Percentiles rank a stretch among this genome's conserved stretches.
Conservation (phyloP, 2,329 filamentous ascomycete species). For the Aspergillus fumigatus region DNA sequence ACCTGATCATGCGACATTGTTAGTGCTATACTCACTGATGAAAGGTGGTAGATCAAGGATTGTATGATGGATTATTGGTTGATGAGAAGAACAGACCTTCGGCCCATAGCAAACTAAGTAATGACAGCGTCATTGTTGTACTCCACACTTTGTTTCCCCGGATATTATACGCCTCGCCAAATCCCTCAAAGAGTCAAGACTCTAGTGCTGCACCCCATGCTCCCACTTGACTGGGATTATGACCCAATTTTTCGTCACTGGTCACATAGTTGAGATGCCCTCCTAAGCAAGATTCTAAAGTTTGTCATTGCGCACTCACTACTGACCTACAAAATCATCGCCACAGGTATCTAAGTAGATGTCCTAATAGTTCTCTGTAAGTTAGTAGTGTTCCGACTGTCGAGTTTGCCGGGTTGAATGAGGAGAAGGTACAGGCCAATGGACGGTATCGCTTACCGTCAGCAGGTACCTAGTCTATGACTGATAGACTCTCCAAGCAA, state of each 20-base stretch:
- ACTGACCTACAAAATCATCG: neutral
- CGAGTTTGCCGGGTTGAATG: neutral
- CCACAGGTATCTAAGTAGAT: neutral
- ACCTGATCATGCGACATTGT: neutral
- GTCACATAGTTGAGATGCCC: neutral
- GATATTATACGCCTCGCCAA: neutral
- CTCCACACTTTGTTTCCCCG: neutral
- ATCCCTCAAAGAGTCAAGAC: neutral
- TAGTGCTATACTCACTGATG: neutral
- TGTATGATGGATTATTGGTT: too few relatives aligned
- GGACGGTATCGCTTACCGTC: neutral
- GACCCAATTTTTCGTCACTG: neutral
- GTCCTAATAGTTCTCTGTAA: too few relatives aligned
- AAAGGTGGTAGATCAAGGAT: neutral
- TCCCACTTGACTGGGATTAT: neutral
- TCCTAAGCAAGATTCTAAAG: neutral
- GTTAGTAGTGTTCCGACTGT: too few relatives aligned
- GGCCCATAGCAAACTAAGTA: neutral
- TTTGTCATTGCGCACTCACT: neutral
- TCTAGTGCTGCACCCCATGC: neutral
- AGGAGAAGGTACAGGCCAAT: neutral
- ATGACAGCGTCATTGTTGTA: neutral
- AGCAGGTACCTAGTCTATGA: neutral
- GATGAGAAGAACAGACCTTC: too few relatives aligned
- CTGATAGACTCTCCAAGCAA: neutral